Evolutionary conservation across 2,329 filamentous ascomycete species (phyloP).

Genomic region (Ophiostoma triangulosporum): DNA sequence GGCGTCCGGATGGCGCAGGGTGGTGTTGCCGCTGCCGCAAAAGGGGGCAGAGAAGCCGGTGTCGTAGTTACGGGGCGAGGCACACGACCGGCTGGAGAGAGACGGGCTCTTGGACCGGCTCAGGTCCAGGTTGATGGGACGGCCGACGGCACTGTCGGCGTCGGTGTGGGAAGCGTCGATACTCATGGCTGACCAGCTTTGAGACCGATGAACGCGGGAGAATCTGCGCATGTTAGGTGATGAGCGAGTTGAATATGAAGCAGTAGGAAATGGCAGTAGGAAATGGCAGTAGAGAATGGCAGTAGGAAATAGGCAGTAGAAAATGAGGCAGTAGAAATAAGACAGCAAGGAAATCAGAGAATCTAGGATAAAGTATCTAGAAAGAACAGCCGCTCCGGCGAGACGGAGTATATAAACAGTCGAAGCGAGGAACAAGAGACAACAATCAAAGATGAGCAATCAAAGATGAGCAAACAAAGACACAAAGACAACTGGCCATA

Average conservation of each 20-base stretch:
- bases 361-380: no score
- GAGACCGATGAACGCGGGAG: conserved; percentile 4
- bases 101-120: conserved; percentile 5
- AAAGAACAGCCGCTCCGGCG: no score
- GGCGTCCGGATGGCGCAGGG: conserved; percentile 48
- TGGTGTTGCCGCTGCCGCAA: conserved; percentile 40
- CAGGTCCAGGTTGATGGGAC: not conserved
- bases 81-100: not conserved
- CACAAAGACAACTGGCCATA: no score
- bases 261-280: not conserved
- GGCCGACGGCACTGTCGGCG: not conserved
- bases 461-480: no score
- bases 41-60: conserved; percentile 41
- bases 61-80: conserved; percentile 17
- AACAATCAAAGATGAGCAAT: no score
- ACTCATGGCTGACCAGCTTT: conserved; percentile 14
- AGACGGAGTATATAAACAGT: no score
- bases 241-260: not conserved
- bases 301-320: no score
- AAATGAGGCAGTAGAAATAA: no score
- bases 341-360: no score
- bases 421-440: no score
- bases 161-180: conserved; percentile 5
- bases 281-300: no score
- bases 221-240: conserved; percentile 11